Evolutionary conservation across 1,284 basidiomycete species (phyloP).

Genomic region (Puccinia polysora): DNA sequence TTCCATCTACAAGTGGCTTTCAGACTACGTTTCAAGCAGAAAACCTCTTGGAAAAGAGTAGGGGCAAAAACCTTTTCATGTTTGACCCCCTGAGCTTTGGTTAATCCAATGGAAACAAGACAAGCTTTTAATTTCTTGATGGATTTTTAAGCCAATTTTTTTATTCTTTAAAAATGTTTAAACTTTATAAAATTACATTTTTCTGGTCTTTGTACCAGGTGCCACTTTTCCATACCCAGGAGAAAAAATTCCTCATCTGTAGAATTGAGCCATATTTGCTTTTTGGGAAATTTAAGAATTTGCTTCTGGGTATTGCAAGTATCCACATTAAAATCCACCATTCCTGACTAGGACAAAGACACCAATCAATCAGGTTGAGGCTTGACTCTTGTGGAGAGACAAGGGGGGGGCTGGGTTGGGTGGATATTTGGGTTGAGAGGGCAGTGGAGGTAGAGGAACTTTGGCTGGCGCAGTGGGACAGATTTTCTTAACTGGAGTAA

Average conservation of each 20-base stretch:
- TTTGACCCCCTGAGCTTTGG: no score
- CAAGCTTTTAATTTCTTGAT: conserved; percentile 10
- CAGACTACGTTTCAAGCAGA: no score
- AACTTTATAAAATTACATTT: neutral
- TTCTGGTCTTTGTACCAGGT: neutral
- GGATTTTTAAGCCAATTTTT: neutral
- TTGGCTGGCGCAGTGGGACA: no score
- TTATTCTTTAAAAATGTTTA: conserved; percentile 7
- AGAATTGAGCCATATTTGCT: neutral
- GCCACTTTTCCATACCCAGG: conserved; percentile 1
- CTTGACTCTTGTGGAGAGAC: neutral
- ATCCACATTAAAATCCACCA: neutral
- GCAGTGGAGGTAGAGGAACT: no score
- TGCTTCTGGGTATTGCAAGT: neutral
- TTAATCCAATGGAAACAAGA: neutral
- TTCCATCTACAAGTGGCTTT: no score
- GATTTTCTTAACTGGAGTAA: no score
- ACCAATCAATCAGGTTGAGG: neutral
- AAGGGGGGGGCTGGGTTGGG: neutral
- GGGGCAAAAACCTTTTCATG: no score
- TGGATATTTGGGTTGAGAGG: neutral
- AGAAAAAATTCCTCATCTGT: neutral
- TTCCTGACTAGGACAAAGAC: neutral
- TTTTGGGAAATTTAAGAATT: neutral
- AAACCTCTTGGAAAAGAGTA: no score